phyloP scores from a whole-genome alignment of 179 eudicot species.

The Vitellaria paradoxa region DNA sequence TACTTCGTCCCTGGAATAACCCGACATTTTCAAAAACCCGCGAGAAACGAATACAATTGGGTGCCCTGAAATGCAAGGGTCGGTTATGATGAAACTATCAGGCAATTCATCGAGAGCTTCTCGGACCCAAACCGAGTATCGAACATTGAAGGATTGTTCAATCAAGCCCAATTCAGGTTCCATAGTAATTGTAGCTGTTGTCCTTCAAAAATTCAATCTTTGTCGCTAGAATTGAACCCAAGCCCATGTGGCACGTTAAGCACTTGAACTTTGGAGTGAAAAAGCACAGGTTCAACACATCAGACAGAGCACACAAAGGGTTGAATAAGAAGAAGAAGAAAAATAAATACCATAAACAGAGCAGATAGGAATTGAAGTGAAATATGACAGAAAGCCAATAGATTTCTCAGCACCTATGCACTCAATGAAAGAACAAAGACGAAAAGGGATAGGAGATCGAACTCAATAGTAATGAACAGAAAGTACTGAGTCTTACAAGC shows the following conservation, averaged over 20 bases:
- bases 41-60: conserved; percentile 84
- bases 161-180: conserved; percentile 53
- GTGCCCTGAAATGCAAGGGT: conserved; percentile 78
- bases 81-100: conserved; percentile 70
- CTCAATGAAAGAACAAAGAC: neutral
- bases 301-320: too few species aligned
- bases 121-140: conserved; percentile 57
- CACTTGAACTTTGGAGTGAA: neutral
- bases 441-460: neutral
- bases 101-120: conserved; percentile 79
- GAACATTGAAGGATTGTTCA: conserved; percentile 52
- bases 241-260: conserved; percentile 65
- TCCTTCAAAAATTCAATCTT: conserved; percentile 26
- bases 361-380: neutral
- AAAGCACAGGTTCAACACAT: too few species aligned
- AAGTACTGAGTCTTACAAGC: too few species aligned
- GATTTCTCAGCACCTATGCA: neutral
- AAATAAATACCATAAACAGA: neutral
- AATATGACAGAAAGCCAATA: neutral
- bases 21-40: conserved; percentile 76
- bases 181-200: conserved; percentile 34
- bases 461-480: too few species aligned
- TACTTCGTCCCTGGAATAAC: conserved; percentile 72
- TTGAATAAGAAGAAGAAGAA: too few species aligned
- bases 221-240: conserved; percentile 30